A percentile compares a stretch with the other conserved stretches of the same genome.
These are phyloP conservation scores for Stephania japonica DNA, from an alignment of 164 flowering plant genomes.

Conservation along the genomic window DNA sequence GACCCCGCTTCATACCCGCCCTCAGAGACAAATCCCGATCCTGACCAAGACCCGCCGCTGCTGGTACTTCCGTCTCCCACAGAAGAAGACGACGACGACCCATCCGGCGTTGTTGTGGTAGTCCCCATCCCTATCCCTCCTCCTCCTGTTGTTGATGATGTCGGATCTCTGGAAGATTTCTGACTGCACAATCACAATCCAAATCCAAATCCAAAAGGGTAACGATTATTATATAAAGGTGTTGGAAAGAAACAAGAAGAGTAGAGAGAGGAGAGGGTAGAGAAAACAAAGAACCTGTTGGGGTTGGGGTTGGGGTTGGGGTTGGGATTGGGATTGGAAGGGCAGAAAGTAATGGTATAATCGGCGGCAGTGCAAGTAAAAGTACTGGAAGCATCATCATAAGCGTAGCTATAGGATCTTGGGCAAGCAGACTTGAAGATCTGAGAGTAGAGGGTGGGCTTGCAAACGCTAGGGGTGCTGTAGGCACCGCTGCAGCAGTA, in stretches of 20 bases:
- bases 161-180: conserved; percentile 34
- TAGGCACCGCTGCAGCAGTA: conserved; percentile 67
- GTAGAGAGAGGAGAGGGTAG: too few species aligned
- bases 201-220: neutral
- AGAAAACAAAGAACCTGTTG: too few species aligned
- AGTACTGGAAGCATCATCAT: conserved; percentile 59
- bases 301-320: too few species aligned
- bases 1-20: neutral
- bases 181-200: conserved; percentile 28
- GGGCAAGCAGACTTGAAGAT: conserved; percentile 62
- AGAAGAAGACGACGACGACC: too few species aligned
- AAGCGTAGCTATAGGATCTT: conserved; percentile 58
- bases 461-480: conserved; percentile 40
- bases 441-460: conserved; percentile 51
- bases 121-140: conserved; percentile 1
- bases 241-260: too few species aligned
- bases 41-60: neutral
- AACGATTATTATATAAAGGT: neutral
- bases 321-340: conserved; percentile 36
- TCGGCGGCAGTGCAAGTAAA: conserved; percentile 57
- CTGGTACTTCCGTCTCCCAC: too few species aligned
- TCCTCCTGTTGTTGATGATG: conserved; percentile 7
- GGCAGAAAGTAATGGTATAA: conserved; percentile 63
- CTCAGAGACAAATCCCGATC: conserved; percentile 6
- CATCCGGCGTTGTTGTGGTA: too few species aligned